Evolutionary conservation across 352 stramenopile genomes (phyloP), one percentile per base, ranked within the genome.

Genomic region (Pythium rishiriense): DNA sequence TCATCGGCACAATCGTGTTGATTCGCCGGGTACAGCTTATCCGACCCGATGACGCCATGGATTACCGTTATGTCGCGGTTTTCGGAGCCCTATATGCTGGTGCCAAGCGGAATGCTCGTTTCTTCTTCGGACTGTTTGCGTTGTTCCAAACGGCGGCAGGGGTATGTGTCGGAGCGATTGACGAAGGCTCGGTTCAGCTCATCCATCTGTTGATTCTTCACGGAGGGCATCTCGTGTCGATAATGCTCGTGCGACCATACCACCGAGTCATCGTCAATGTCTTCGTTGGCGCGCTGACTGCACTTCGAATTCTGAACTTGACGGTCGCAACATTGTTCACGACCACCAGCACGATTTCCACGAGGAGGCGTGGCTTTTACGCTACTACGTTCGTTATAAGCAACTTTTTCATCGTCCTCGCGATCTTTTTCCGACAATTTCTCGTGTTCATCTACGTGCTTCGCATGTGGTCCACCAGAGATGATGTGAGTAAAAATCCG

Each of bases 31-130:
- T 93, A 22, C 68, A 72, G 25, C 56, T 54, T 15, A 76, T 84
- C 17, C 68, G 71, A 6, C 63, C 70, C 8, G 69, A 72, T 12
- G 60, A 76, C 9, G 71, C 79, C 15, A 80, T 87, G 54, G 61
- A 75, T 17, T 87, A 78, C 58, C 66, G 75, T 41, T 62, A 86
- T 55, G 74, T 85, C 19, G 72, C 77, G 26, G 53, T 84, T 3
- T 87, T 78, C 61, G 84, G 82, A 0, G 72, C 79, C 21, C 68
- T 93, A 9, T 93, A 91, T 50, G 80, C 74, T 1, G 75, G 84
- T 50, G 69, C 63, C 8, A 85, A 79, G 49, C 78, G 78, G 53
- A 39, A 61, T 17, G 76, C 79, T 42, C 82, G 85, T 0, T 87
- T 85, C 52, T 91, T 90, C 50, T 90, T 90, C 53, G 69, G 85